These are phyloP conservation scores for Beauveria sp. DNA, from an alignment of 2,329 filamentous ascomycete genomes.

Conservation along the genomic window DNA sequence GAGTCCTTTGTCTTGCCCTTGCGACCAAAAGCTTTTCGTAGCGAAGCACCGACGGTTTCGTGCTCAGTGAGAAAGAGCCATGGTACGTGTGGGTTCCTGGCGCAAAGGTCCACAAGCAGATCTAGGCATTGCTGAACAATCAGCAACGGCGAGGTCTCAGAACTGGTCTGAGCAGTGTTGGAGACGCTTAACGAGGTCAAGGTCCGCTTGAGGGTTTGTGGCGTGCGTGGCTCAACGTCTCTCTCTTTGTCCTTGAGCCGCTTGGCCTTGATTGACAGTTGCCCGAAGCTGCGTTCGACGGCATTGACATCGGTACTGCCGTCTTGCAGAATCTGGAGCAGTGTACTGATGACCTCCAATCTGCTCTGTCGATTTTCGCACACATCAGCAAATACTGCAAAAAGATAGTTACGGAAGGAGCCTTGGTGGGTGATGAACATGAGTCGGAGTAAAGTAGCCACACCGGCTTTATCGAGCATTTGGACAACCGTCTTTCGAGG, in stretches of 20 bases:
- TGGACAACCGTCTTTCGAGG: constrained; percentile 80
- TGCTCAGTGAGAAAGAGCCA: constrained; percentile 94
- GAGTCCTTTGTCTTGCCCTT: constrained; percentile 86
- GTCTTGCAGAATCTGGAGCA: constrained; percentile 90
- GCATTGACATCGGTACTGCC: constrained; percentile 89
- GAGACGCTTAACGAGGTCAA: constrained; percentile 49
- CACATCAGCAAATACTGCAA: constrained; percentile 81
- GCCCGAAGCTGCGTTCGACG: constrained; percentile 90
- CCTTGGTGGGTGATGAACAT: constrained; percentile 96
- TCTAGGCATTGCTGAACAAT: constrained; percentile 93
- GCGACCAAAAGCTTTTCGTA: constrained; percentile 68
- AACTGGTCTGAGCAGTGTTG: constrained; percentile 49
- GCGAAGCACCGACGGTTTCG: constrained; percentile 62
- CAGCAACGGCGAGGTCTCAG: constrained; percentile 86
- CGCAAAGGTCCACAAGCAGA: constrained; percentile 73
- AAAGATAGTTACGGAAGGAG: constrained; percentile 74
- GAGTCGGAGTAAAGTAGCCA: constrained; percentile 91
- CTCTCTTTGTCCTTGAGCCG: constrained; percentile 62
- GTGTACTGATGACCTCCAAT: constrained; percentile 83
- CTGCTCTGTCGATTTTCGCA: constrained; percentile 96
- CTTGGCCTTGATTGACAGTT: constrained; percentile 84
- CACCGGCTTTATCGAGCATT: constrained; percentile 92
- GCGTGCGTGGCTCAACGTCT: constrained; percentile 60
- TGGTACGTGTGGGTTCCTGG: constrained; percentile 78
- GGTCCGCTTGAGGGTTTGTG: constrained; percentile 69